Conservation (phyloP, 2,329 filamentous ascomycete species). For the Immersiporthe knoxdaviesiana region DNA sequence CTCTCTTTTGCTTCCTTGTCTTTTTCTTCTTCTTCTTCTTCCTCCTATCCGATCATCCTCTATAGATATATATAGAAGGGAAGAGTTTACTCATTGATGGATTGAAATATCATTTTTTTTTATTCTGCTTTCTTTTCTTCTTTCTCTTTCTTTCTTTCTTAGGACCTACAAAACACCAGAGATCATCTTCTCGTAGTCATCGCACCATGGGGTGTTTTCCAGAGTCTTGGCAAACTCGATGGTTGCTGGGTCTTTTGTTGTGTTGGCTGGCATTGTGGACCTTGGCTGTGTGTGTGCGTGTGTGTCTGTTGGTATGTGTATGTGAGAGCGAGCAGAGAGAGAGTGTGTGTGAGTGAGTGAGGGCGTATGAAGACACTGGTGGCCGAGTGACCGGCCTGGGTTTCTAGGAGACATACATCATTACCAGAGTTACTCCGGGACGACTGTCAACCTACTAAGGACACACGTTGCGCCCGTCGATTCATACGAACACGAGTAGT, state of each 20-base stretch:
- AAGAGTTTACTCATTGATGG: not conserved
- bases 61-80: not conserved
- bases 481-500: too few relatives aligned
- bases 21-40: not conserved
- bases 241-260: constrained; percentile 45
- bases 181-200: constrained; percentile 68
- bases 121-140: not conserved
- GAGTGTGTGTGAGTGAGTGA: not conserved
- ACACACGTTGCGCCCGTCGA: too few relatives aligned
- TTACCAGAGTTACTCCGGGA: too few relatives aligned
- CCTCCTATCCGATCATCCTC: not conserved
- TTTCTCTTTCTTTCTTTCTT: not conserved
- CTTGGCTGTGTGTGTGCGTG: not conserved
- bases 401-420: not conserved
- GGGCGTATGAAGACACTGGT: not conserved
- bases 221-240: constrained; percentile 52
- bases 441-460: not conserved
- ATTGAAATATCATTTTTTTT: not conserved
- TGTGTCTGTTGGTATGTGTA: not conserved
- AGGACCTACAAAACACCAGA: constrained; percentile 60
- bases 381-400: not conserved
- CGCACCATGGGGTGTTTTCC: constrained; percentile 57
- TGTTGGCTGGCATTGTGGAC: constrained; percentile 41
- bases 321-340: not conserved
- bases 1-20: too few relatives aligned